Evolutionary conservation across 2,329 filamentous ascomycete genomes (phyloP).

Genomic region (Hypoxylon sp.): DNA sequence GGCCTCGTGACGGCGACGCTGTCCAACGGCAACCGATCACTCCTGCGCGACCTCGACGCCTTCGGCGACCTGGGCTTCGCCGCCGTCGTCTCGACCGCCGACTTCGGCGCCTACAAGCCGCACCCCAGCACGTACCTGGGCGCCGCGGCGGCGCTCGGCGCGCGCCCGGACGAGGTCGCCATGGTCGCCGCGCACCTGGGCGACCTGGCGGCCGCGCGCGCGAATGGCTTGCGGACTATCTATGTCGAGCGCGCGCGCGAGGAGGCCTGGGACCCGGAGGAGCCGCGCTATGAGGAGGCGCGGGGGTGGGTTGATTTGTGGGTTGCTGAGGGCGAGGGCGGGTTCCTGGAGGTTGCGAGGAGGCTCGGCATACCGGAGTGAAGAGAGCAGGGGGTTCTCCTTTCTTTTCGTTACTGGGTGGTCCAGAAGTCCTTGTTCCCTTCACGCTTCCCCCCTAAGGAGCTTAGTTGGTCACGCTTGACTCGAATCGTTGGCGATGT

Average conservation of each 20-base stretch:
- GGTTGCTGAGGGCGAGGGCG: slow-evolving; percentile 60
- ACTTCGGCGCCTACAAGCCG: slow-evolving; percentile 80
- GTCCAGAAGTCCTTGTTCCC: too few species aligned
- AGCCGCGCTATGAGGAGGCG: slow-evolving; percentile 59
- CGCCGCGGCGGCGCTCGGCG: slow-evolving; percentile 65
- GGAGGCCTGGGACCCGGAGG: slow-evolving; percentile 65
- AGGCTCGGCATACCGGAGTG: slow-evolving; percentile 50
- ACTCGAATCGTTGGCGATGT: slow-evolving; percentile 11
- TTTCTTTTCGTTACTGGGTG: neutral
- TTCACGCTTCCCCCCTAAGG: neutral
- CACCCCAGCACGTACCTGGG: slow-evolving; percentile 72
- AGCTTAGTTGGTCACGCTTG: slow-evolving; percentile 11
- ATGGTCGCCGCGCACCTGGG: slow-evolving; percentile 80
- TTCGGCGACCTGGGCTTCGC: slow-evolving; percentile 69
- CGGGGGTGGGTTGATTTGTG: slow-evolving; percentile 72
- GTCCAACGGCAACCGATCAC: slow-evolving; percentile 74
- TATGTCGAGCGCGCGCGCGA: slow-evolving; percentile 76
- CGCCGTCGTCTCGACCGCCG: slow-evolving; percentile 70
- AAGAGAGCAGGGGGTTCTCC: too few species aligned
- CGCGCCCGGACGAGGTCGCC: slow-evolving; percentile 68
- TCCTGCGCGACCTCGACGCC: slow-evolving; percentile 70
- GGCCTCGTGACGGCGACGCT: slow-evolving; percentile 69
- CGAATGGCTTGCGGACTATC: slow-evolving; percentile 71
- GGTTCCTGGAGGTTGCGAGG: slow-evolving; percentile 59
- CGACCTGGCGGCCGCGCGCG: slow-evolving; percentile 72